A percentile compares a stretch with the other conserved stretches of the same genome.
These are phyloP conservation scores for Globisporangium echinulatum DNA, from an alignment of 352 stramenopile species.

Conservation along the genomic window DNA sequence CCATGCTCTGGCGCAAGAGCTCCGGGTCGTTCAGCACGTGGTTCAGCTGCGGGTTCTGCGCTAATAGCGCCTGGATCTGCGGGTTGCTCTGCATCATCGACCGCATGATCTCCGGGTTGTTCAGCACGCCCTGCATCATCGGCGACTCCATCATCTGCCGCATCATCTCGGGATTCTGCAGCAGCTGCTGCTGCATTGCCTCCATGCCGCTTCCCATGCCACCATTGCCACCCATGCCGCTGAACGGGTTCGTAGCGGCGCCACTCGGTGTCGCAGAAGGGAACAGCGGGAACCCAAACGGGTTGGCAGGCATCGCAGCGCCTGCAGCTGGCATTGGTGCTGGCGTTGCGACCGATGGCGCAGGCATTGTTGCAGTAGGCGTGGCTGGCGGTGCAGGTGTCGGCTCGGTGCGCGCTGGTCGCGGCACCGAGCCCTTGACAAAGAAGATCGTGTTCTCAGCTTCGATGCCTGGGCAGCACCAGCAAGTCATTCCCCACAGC, in stretches of 20 bases:
- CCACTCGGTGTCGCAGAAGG: slow-evolving; percentile 16
- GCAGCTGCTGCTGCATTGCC: slow-evolving; percentile 85
- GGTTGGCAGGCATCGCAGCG: slow-evolving; percentile 23
- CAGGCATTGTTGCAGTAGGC: slow-evolving; percentile 8
- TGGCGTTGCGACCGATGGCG: slow-evolving; percentile 16
- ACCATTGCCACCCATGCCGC: slow-evolving; percentile 1
- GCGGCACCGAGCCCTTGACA: slow-evolving; percentile 58
- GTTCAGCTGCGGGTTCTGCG: slow-evolving; percentile 94
- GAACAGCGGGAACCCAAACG: slow-evolving; percentile 52
- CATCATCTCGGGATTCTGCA: slow-evolving; percentile 87
- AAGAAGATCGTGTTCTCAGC: slow-evolving; percentile 83
- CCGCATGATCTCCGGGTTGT: slow-evolving; percentile 94
- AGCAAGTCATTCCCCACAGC: not conserved
- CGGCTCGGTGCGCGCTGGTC: slow-evolving; percentile 13
- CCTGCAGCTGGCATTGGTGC: slow-evolving; percentile 12
- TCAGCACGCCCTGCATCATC: slow-evolving; percentile 91
- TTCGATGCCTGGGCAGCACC: slow-evolving; percentile 39
- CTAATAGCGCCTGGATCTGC: slow-evolving; percentile 92
- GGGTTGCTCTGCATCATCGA: slow-evolving; percentile 95
- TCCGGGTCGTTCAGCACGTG: slow-evolving; percentile 96
- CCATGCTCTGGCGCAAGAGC: slow-evolving; percentile 92
- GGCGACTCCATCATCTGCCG: slow-evolving; percentile 86
- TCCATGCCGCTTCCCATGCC: slow-evolving; percentile 42
- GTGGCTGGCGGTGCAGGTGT: slow-evolving; percentile 17
- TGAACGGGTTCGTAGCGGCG: slow-evolving; percentile 43